phyloP scores from a whole-genome alignment of 169 alveolate genomes.

The Eimeria sp. region DNA sequence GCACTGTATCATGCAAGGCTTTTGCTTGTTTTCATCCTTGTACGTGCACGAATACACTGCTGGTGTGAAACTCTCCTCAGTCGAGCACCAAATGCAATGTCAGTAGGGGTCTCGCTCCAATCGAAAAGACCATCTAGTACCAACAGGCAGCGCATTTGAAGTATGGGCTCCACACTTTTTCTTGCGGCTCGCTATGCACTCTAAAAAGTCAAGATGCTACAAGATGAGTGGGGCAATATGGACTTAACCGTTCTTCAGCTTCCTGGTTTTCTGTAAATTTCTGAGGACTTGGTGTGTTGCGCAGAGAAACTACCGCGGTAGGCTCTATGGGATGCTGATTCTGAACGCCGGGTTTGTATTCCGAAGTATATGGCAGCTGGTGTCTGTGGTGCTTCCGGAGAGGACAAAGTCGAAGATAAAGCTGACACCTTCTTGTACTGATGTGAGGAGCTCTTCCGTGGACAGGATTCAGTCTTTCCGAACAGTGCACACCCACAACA shows the following conservation, averaged over 20 bases:
- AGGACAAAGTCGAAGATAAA: slow-evolving; percentile 74
- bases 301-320: slow-evolving; percentile 88
- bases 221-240: background rate
- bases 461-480: background rate
- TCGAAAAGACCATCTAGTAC: background rate
- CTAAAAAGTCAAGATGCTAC: background rate
- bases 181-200: background rate
- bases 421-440: slow-evolving; percentile 54
- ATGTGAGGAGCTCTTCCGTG: slow-evolving; percentile 32
- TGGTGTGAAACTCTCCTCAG: background rate
- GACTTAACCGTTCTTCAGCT: background rate
- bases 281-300: background rate
- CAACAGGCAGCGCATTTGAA: background rate
- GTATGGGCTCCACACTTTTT: background rate
- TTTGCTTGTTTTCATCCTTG: background rate
- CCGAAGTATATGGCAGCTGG: slow-evolving; percentile 88
- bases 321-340: slow-evolving; percentile 86
- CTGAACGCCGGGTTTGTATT: slow-evolving; percentile 85
- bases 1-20: background rate
- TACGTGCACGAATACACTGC: background rate
- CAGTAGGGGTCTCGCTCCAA: background rate
- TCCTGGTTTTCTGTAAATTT: background rate
- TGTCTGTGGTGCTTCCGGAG: slow-evolving; percentile 86
- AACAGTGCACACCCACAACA: background rate
- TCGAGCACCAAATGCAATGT: background rate